Evolutionary conservation across 2,329 filamentous ascomycete genomes (phyloP), one percentile per base, ranked within the genome.

Genomic region (Alternaria gansuensis): DNA sequence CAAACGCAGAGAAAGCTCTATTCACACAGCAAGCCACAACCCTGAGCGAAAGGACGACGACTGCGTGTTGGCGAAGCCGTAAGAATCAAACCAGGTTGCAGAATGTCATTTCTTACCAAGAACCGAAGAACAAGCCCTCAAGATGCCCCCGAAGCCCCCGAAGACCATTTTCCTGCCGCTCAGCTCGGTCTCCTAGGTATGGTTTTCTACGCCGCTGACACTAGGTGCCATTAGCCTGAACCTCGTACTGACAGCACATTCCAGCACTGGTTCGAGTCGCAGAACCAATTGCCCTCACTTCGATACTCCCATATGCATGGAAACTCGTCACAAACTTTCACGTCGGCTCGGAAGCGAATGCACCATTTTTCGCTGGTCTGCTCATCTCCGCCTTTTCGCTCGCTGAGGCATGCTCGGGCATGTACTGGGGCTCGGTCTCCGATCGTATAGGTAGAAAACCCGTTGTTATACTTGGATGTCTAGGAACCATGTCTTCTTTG

Each of bases 381-480:
- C 89, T 97, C 78, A 95, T 97, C 74, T 94, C 92, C n/a, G 90
- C 92, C 69, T 97, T 97, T 76, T 89, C 92, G 34, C 85, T 97
- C 58, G 90, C 92, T 50, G 94, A 98, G 82, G 90, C 91, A 73
- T 76, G 90, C 70, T 94, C 92, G 73, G 92, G 92, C 72, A 92
- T 97, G 88, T 75, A 73, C 54, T 79, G 77, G 77, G 77, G 77
- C 43, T 68, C 70, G 21, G 65, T 79, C 11, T 76, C 73, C 7
- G 78, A 80, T 58, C 71, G 76, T 29, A 67, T 79, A 54, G 78
- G 78, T 52, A 70, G 78, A 14, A 79, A 78, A 61, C 77, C 77
- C 26, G 75, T 80, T 13, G 68, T 79, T 5, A 66, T 79, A 11
- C 61, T 78, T 45, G 77, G 77, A 28, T 95, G 91, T 69, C 74